phyloP scores from a whole-genome alignment of 768 basidiomycete genomes.

The Leccinum variicolor region DNA sequence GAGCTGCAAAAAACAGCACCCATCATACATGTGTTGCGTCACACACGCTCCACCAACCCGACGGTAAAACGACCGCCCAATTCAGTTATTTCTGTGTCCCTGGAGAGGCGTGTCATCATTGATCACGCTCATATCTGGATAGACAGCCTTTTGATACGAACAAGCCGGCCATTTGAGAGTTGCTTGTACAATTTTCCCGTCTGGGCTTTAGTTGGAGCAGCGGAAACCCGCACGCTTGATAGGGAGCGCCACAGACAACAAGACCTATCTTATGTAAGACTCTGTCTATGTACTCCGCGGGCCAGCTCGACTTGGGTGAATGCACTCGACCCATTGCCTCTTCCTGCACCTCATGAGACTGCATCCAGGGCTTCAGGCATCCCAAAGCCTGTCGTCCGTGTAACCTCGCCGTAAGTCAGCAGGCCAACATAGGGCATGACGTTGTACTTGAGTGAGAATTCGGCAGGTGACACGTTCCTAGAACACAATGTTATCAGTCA shows the following conservation, averaged over 20 bases:
- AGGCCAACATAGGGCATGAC: constrained; percentile 87
- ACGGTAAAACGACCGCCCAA: constrained; percentile 1
- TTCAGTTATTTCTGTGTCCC: constrained; percentile 8
- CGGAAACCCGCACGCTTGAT: constrained; percentile 6
- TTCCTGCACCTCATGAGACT: constrained; percentile 18
- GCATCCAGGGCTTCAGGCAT: constrained; percentile 33
- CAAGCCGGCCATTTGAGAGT: neutral
- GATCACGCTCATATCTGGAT: constrained; percentile 9
- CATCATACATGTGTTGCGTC: neutral
- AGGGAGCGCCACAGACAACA: constrained; percentile 12
- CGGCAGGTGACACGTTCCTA: constrained; percentile 62
- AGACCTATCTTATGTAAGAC: constrained; percentile 15
- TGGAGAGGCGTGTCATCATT: constrained; percentile 8
- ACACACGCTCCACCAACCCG: neutral
- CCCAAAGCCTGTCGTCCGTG: constrained; percentile 39
- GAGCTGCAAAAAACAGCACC: constrained; percentile 9
- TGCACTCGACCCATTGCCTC: neutral
- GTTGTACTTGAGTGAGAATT: constrained; percentile 81
- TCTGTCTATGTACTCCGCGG: constrained; percentile 16
- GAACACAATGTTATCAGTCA: constrained; percentile 17
- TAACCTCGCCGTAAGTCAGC: constrained; percentile 74
- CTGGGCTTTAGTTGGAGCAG: neutral
- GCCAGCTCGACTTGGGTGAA: constrained; percentile 5
- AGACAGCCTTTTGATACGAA: constrained; percentile 23
- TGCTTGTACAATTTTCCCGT: neutral